phyloP scores from a whole-genome alignment of 148 eudicot species.

The Silene conica region DNA sequence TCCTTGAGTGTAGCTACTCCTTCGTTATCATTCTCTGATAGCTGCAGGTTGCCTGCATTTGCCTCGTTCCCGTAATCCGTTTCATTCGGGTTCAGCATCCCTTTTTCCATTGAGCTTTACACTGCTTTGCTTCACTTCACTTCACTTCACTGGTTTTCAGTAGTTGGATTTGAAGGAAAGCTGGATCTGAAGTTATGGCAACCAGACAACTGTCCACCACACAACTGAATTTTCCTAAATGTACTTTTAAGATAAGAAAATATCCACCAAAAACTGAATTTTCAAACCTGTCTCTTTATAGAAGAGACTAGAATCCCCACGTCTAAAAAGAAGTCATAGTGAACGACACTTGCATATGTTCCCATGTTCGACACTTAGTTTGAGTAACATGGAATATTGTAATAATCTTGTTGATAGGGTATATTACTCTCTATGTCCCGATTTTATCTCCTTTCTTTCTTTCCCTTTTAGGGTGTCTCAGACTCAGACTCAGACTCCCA shows the following conservation, averaged over 20 bases:
- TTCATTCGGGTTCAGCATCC: not conserved
- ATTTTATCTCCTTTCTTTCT: too few relatives aligned
- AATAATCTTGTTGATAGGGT: not conserved
- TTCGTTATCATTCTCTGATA: not conserved
- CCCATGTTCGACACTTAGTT: too few relatives aligned
- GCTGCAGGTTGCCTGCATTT: not conserved
- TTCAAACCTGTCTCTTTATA: not conserved
- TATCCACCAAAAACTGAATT: not conserved
- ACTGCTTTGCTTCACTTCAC: not conserved
- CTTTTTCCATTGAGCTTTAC: not conserved
- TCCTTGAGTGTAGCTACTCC: constrained; percentile 18
- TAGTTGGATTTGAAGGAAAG: not conserved
- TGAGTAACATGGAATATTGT: too few relatives aligned
- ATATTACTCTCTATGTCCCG: not conserved
- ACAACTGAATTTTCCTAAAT: not conserved
- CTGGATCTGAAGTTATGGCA: not conserved
- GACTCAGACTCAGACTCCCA: too few relatives aligned
- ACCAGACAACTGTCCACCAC: not conserved
- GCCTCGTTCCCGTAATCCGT: not conserved
- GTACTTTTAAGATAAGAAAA: not conserved
- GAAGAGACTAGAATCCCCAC: not conserved
- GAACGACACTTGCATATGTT: not conserved
- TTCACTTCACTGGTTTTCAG: not conserved
- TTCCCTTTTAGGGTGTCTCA: too few relatives aligned
- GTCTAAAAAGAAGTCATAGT: not conserved